These are phyloP conservation scores for Trypanosoma cruzi DNA, from an alignment of 208 protist species.

Conservation along the genomic window DNA sequence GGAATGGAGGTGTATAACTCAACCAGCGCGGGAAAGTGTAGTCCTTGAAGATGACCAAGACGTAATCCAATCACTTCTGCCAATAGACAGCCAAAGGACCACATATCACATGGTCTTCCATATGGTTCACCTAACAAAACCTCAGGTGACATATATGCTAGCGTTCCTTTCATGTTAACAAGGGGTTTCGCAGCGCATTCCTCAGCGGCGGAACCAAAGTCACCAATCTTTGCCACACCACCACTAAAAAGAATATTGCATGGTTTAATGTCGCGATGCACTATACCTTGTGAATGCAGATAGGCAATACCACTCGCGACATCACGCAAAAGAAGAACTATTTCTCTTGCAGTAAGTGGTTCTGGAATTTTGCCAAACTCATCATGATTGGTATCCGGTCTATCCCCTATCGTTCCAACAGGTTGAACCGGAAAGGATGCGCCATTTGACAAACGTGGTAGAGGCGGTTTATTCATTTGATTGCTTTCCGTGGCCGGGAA, in stretches of 20 bases:
- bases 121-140: constrained; percentile 84
- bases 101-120: constrained; percentile 81
- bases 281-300: constrained; percentile 67
- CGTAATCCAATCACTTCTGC: constrained; percentile 76
- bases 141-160: constrained; percentile 87
- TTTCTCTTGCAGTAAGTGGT: constrained; percentile 12
- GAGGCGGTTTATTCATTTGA: no score
- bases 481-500: no score
- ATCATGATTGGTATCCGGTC: not conserved
- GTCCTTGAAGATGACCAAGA: constrained; percentile 66
- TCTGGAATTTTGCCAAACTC: not conserved
- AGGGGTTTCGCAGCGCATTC: constrained; percentile 46
- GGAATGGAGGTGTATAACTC: constrained; percentile 65
- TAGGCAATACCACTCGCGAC: constrained; percentile 65
- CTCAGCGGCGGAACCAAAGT: constrained; percentile 74
- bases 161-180: constrained; percentile 78
- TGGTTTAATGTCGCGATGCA: constrained; percentile 88
- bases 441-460: constrained; percentile 2
- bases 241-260: constrained; percentile 78
- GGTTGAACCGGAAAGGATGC: not conserved
- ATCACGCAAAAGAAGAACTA: constrained; percentile 70
- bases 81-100: constrained; percentile 81
- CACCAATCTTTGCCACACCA: constrained; percentile 77
- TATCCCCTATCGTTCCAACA: not conserved
- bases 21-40: constrained; percentile 68